Conservation (phyloP, 805 yeast genomes). For the Kurtzmaniella cleridarum region DNA sequence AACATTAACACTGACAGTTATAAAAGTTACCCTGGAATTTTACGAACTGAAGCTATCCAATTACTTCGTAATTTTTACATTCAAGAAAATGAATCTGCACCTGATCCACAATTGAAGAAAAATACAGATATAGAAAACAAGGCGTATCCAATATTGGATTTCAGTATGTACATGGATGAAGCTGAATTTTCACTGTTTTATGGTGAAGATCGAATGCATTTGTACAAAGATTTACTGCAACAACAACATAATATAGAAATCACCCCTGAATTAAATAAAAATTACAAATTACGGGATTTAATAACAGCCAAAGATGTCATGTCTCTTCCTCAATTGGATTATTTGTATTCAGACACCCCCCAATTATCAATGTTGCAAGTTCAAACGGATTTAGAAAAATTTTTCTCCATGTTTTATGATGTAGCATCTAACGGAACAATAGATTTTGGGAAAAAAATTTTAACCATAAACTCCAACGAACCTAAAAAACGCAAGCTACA, state of each 20-base stretch:
- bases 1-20: conserved; percentile 41
- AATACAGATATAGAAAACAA: conserved; percentile 54
- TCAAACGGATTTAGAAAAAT: conserved; percentile 14
- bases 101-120: conserved; percentile 70
- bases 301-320: conserved; percentile 7
- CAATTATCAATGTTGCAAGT: conserved; percentile 2
- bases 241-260: conserved; percentile 15
- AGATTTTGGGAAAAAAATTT: conserved; percentile 14
- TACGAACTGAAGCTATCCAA: conserved; percentile 77
- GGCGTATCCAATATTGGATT: conserved; percentile 56
- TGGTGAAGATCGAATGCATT: conserved; percentile 30
- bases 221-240: conserved; percentile 4
- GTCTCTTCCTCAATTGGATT: conserved; percentile 9
- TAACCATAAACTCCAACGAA: too few relatives aligned
- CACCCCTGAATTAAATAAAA: conserved; percentile 17
- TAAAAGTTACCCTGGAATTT: conserved; percentile 67
- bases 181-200: conserved; percentile 48
- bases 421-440: conserved; percentile 18
- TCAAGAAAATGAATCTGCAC: conserved; percentile 81
- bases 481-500: too few relatives aligned
- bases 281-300: conserved; percentile 17
- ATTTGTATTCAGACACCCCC: conserved; percentile 6
- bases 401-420: conserved; percentile 21
- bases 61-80: conserved; percentile 79
- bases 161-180: conserved; percentile 45